Evolutionary conservation across 169 alveolate species (phyloP), one percentile per base, ranked within the genome.

Genomic region (Sarcocystis neurona): DNA sequence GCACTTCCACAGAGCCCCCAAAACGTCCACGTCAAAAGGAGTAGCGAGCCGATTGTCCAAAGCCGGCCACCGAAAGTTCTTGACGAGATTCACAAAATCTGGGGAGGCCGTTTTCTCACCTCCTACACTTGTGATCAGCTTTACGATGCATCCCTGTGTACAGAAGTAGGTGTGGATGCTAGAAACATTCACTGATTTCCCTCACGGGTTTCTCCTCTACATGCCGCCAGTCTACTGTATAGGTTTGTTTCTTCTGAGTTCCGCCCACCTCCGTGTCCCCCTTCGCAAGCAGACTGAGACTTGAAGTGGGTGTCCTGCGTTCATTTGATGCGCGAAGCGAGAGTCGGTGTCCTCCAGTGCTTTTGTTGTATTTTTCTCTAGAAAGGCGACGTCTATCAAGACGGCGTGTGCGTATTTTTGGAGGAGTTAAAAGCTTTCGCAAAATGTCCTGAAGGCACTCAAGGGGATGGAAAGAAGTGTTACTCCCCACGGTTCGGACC

Each of bases 361-460:
- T 20, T 68, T 3, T 68, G 79, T 2, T 30, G 50, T 68, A 46
- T 3, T 5, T 20, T 39, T 27, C 43, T 53, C n/a, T n/a, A 72
- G 82, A 72, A 72, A 43, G 82, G 82, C 32, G 82, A 72, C 39
- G 82, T 43, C 6, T 72, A 39, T 53, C 82, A 72, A 56, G 82
- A 72, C 56, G 82, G 82, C 34, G 34, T 39, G 27, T 72, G 82
- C 56, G 56, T 72, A 1, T 39, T 41, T 3, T 8, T 72, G 58
- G 82, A 72, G 32, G 58, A 72, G 53, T 32, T 72, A 56, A 72
- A 72, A 32, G 56, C 82, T 30, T 72, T 72, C 23, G 82, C 56
- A 20, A 72, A 39, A 43, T 72, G 82, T 18, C 82, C 82, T 39
- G 82, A 72, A 15, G 82, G 82, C 53, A 23, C 82, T 32, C 82